phyloP scores from a whole-genome alignment of 2,329 filamentous ascomycete species.

The Aspergillus sp. region DNA sequence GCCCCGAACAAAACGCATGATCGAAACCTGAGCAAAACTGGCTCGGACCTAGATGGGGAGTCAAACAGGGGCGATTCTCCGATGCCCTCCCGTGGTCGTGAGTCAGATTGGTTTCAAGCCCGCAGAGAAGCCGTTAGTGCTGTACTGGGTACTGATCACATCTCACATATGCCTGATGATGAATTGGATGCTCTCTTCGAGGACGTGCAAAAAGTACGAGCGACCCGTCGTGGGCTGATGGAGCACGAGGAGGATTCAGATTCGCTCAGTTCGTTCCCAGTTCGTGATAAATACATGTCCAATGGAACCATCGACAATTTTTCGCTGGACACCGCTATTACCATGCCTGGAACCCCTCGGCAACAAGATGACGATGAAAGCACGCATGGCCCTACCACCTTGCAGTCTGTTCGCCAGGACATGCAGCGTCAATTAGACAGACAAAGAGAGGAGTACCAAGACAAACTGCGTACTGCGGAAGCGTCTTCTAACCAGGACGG shows the following conservation, averaged over 20 bases:
- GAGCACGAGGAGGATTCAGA: slow-evolving; percentile 74
- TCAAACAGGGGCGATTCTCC: slow-evolving; percentile 78
- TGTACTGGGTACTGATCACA: slow-evolving; percentile 83
- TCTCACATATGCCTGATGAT: slow-evolving; percentile 84
- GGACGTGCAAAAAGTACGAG: slow-evolving; percentile 83
- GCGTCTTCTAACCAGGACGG: slow-evolving; percentile 67
- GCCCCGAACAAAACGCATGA: slow-evolving; percentile 66
- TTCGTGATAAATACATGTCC: slow-evolving; percentile 92
- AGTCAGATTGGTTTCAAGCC: slow-evolving; percentile 93
- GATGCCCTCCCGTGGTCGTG: slow-evolving; percentile 62
- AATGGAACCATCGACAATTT: slow-evolving; percentile 94
- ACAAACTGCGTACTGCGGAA: slow-evolving; percentile 70
- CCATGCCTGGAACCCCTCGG: slow-evolving; percentile 83
- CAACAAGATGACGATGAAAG: slow-evolving; percentile 65
- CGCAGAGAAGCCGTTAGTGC: slow-evolving; percentile 88
- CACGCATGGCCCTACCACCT: slow-evolving; percentile 50
- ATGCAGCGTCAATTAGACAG: slow-evolving; percentile 79
- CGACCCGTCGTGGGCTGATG: slow-evolving; percentile 68
- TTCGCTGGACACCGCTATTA: slow-evolving; percentile 87
- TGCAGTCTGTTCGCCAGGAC: slow-evolving; percentile 72
- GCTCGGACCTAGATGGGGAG: slow-evolving; percentile 68
- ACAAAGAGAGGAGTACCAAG: slow-evolving; percentile 77
- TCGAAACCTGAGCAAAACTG: slow-evolving; percentile 69
- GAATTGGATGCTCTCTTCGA: slow-evolving; percentile 92
- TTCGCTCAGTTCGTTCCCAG: slow-evolving; percentile 78